Evolutionary conservation across 1,284 basidiomycete genomes (phyloP).

Genomic region (Schizophyllum amplum): DNA sequence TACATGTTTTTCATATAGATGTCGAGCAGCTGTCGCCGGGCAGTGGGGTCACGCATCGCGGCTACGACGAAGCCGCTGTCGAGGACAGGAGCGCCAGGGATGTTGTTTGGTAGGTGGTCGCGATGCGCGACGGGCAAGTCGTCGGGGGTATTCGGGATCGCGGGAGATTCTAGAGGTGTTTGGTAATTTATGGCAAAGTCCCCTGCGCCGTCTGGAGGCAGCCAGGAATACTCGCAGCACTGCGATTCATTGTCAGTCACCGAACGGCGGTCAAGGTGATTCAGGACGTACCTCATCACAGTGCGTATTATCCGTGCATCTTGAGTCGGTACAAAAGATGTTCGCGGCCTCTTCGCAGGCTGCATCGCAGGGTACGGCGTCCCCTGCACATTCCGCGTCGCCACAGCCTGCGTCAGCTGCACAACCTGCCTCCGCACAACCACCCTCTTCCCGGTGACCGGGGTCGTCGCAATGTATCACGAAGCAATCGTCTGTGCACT

Average conservation of each 20-base stretch:
- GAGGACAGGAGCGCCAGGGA: neutral
- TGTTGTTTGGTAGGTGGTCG: neutral
- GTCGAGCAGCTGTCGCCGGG: neutral
- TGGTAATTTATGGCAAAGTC: conserved; percentile 1
- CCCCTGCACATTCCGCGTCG: conserved; percentile 4
- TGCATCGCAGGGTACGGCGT: conserved; percentile 8
- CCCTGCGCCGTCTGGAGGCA: conserved; percentile 3
- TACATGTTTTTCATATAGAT: neutral
- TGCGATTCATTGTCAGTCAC: conserved; percentile 13
- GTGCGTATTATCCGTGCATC: neutral
- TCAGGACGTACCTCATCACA: neutral
- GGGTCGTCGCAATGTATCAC: conserved; percentile 9
- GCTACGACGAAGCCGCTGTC: neutral
- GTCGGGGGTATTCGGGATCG: neutral
- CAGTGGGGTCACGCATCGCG: neutral
- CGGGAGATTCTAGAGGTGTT: neutral
- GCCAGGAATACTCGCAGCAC: conserved; percentile 13
- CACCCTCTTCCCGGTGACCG: neutral
- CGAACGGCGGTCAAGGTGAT: conserved; percentile 3
- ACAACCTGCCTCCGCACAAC: neutral
- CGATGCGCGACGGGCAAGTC: neutral
- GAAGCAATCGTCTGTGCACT: conserved; percentile 13
- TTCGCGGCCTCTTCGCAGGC: conserved; percentile 6
- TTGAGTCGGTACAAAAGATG: conserved; percentile 10
- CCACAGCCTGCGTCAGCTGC: conserved; percentile 3